Conservation (phyloP, 176 grass and related monocot species). For the Musa acuminata region DNA sequence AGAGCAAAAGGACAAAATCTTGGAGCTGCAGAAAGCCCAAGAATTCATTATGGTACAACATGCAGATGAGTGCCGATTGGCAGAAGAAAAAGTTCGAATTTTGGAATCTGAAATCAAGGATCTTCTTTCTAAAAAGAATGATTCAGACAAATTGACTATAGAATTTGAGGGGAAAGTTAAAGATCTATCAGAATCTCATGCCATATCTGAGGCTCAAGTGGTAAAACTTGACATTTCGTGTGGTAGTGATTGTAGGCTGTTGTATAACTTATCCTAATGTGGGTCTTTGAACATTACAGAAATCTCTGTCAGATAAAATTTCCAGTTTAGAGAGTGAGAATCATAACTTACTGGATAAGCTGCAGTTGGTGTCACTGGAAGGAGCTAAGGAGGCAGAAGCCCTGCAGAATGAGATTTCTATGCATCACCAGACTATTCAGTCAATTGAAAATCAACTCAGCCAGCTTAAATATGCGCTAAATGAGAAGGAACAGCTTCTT, state of each 20-base stretch:
- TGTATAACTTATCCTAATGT: conserved; percentile 10
- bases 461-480: conserved; percentile 35
- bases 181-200: conserved; percentile 50
- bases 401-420: conserved; percentile 55
- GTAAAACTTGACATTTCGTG: conserved; percentile 12
- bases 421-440: conserved; percentile 51
- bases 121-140: conserved; percentile 45
- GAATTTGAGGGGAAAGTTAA: conserved; percentile 67
- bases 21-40: conserved; percentile 73
- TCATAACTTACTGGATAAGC: conserved; percentile 47
- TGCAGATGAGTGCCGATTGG: conserved; percentile 70
- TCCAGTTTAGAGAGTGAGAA: conserved; percentile 62
- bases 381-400: conserved; percentile 53
- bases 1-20: conserved; percentile 50
- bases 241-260: neutral
- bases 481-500: conserved; percentile 80
- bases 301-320: conserved; percentile 62
- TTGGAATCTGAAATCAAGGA: conserved; percentile 59
- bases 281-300: conserved; percentile 39
- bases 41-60: conserved; percentile 85
- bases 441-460: conserved; percentile 59
- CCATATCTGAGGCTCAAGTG: conserved; percentile 52
- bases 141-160: conserved; percentile 41
- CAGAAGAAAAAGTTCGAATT: conserved; percentile 72
- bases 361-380: conserved; percentile 45